Conservation (phyloP, 2,329 filamentous ascomycete genomes). For the Tolypocladium album region DNA sequence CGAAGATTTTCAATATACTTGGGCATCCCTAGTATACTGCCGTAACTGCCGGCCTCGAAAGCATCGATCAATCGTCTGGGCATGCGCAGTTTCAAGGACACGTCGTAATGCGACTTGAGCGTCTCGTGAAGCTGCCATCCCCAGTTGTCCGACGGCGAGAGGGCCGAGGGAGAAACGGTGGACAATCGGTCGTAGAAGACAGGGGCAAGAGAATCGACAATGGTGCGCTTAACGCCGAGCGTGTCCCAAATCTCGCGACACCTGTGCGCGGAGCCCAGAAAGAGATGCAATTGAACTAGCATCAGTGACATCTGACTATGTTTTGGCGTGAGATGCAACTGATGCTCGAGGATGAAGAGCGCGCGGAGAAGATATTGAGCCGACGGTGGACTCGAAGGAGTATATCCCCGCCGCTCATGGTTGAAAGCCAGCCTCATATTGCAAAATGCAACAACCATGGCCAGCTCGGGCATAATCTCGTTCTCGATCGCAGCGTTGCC, state of each 20-base stretch:
- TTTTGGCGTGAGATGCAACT: constrained; percentile 31
- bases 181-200: constrained; percentile 46
- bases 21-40: constrained; percentile 36
- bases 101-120: constrained; percentile 33
- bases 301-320: constrained; percentile 37
- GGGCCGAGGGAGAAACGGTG: constrained; percentile 32
- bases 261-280: constrained; percentile 36
- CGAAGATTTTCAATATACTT: constrained; percentile 31
- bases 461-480: constrained; percentile 20
- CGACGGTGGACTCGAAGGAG: constrained; percentile 7
- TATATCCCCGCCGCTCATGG: not conserved
- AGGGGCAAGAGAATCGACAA: constrained; percentile 44
- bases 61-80: constrained; percentile 31
- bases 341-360: constrained; percentile 36
- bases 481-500: constrained; percentile 1
- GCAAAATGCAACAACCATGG: constrained; percentile 23
- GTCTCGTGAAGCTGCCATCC: constrained; percentile 28
- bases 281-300: constrained; percentile 39
- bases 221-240: constrained; percentile 44
- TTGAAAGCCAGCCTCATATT: constrained; percentile 19
- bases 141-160: constrained; percentile 19
- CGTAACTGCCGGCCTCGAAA: constrained; percentile 39
- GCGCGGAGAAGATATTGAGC: constrained; percentile 33
- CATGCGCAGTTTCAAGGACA: constrained; percentile 35
- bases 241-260: constrained; percentile 37